Conservation (phyloP, 2,329 filamentous ascomycete genomes). For the Ciborinia camelliae region DNA sequence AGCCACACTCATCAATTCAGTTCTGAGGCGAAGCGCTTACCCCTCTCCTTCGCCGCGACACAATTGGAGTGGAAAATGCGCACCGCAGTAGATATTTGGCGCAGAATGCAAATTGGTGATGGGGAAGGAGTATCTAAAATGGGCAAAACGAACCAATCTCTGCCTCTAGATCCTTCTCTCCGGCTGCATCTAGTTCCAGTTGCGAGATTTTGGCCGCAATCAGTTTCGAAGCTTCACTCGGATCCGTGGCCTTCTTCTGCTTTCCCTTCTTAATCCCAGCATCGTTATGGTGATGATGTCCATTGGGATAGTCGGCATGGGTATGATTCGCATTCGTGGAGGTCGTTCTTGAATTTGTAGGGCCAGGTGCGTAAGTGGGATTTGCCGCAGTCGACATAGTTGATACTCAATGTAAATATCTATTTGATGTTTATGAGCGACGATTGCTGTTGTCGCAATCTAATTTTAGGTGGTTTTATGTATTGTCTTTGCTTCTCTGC, state of each 20-base stretch:
- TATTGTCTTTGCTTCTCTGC: conserved; percentile 13
- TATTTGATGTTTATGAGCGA: conserved; percentile 20
- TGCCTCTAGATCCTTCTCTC: conserved; percentile 90
- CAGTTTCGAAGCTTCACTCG: conserved; percentile 85
- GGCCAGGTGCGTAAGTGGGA: conserved; percentile 40
- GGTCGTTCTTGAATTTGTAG: conserved; percentile 34
- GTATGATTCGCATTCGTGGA: conserved; percentile 30
- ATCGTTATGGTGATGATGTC: conserved; percentile 43
- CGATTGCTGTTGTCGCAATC: conserved; percentile 15
- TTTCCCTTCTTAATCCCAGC: conserved; percentile 71
- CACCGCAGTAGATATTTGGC: conserved; percentile 1
- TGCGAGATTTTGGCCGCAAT: conserved; percentile 92
- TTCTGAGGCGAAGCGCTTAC: conserved; percentile 18
- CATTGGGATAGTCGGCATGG: conserved; percentile 36
- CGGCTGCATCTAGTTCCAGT: conserved; percentile 86
- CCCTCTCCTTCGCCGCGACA: conserved; percentile 16
- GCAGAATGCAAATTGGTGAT: conserved; percentile 1
- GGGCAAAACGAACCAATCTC: conserved; percentile 74
- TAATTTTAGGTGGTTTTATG: conserved; percentile 13
- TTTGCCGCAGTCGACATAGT: conserved; percentile 38
- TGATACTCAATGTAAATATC: not conserved
- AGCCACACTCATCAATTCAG: conserved; percentile 1
- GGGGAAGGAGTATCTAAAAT: conserved; percentile 21
- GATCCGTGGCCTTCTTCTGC: conserved; percentile 78
- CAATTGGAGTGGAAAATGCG: not conserved